Base-by-base conservation (phyloP, 805 yeast genomes). In the Scheffersomyces stipitis region DNA sequence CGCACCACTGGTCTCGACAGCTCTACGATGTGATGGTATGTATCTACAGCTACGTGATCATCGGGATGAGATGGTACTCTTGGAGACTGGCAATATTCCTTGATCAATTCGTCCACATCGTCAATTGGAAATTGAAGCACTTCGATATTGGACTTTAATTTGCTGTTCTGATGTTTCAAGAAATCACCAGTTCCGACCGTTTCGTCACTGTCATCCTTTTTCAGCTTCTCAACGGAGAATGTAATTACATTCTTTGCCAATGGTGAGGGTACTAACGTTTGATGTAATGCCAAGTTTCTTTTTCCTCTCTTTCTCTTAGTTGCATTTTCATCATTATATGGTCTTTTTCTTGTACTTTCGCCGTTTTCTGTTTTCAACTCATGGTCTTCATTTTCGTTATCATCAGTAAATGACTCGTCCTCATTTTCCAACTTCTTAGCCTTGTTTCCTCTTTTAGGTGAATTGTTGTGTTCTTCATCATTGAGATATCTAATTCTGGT, bases 401-500 rank as follows among this genome's bases (percentile, higher is more conserved):
- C 40, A 4, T 41, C 45, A 13, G 29, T 31, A 16, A 22, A 27
- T 4, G 31, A 29, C 3, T 27, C 37, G 9, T 34, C 40, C 4
- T 26, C 32, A 4, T 31, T 27, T 18, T 7, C 37, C 14, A 23
- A 30, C 28, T 48, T 47, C 32, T 50, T 59, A 2, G 60, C 42
- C 43, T 59, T 61, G 40, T 55, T 60, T 8, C 61, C 65, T 15
- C 62, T 44, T 28, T 63, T 64, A 1, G 61, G 64, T 22, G 60
- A 59, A 31, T 44, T 53, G 37, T 54, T 55, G 45, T 55, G 62
- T 35, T 58, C 66, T 35, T 69, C 74, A 41, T 65, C 73, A 7
- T 60, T 61, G 39, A 70, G 57, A 46, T 64, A 68, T 37, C 52
- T 49, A 32, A 60, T 43, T 40, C 82, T 63, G 15, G 71, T 52